Conservation (phyloP, 129 eudicot genomes). For the Tanacetum coccineum region DNA sequence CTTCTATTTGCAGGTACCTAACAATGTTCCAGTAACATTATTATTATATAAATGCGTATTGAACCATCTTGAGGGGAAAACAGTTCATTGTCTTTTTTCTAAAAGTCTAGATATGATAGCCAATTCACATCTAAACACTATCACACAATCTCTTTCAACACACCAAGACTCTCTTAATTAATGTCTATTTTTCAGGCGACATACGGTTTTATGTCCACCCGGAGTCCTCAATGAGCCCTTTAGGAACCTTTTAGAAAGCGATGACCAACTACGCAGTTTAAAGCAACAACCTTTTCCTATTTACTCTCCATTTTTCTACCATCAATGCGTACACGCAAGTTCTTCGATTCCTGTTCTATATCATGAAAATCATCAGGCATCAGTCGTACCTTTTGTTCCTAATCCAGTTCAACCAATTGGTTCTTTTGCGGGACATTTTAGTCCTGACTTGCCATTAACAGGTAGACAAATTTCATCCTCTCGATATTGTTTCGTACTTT, state of each 20-base stretch:
- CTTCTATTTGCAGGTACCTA: constrained; percentile 41
- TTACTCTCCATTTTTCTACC: constrained; percentile 23
- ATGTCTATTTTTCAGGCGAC: constrained; percentile 37
- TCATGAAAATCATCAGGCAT: not conserved
- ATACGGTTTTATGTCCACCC: constrained; percentile 27
- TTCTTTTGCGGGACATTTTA: not conserved
- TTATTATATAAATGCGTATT: not conserved
- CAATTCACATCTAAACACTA: not conserved
- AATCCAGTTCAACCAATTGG: not conserved
- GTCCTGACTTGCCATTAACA: not conserved
- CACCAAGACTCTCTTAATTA: not conserved
- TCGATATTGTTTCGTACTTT: too few relatives aligned
- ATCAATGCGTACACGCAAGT: not conserved
- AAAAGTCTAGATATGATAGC: too few relatives aligned
- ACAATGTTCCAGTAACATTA: not conserved
- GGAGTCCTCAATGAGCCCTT: constrained; percentile 39
- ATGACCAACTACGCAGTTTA: constrained; percentile 24
- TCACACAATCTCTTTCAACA: not conserved
- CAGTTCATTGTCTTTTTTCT: too few relatives aligned
- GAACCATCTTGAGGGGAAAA: too few relatives aligned
- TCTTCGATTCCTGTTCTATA: not conserved
- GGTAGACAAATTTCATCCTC: too few relatives aligned
- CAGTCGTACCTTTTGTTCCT: not conserved
- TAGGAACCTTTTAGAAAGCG: constrained; percentile 42
- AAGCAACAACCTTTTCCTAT: constrained; percentile 49